Conservation (phyloP, 108 stramenopile species). For the Cyclotella baltica region DNA sequence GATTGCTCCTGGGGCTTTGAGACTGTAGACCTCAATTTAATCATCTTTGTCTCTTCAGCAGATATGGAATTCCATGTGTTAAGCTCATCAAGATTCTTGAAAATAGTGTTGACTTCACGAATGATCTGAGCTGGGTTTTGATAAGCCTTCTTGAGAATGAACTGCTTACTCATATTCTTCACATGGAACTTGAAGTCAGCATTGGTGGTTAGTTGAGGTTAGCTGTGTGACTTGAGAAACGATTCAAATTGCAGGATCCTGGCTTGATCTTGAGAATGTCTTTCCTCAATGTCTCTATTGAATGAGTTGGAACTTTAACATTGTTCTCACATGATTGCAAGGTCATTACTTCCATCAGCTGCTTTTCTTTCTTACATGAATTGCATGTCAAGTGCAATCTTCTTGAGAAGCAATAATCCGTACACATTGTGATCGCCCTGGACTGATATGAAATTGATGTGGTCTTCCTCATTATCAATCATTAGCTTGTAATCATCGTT, state of each 20-base stretch:
- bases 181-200: conserved; percentile 1
- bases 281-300: not conserved
- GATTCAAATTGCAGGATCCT: not conserved
- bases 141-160: not conserved
- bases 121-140: not conserved
- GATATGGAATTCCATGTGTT: not conserved
- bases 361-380: not conserved
- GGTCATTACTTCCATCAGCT: not conserved
- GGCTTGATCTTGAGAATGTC: conserved; percentile 9
- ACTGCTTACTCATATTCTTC: too few relatives aligned
- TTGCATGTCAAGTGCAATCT: conserved; percentile 12
- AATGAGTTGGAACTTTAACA: not conserved
- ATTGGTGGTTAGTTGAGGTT: not conserved
- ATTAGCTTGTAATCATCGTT: not conserved
- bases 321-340: not conserved
- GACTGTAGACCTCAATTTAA: not conserved
- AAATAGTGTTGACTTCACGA: not conserved
- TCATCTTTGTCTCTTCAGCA: conserved; percentile 1
- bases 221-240: not conserved
- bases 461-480: not conserved
- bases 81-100: not conserved
- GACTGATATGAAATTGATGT: not conserved
- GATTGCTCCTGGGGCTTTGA: not conserved
- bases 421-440: not conserved
- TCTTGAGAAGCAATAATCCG: conserved; percentile 7